These are phyloP conservation scores for Aspergillus sp. DNA, from an alignment of 2,329 filamentous ascomycete genomes.

Conservation along the genomic window DNA sequence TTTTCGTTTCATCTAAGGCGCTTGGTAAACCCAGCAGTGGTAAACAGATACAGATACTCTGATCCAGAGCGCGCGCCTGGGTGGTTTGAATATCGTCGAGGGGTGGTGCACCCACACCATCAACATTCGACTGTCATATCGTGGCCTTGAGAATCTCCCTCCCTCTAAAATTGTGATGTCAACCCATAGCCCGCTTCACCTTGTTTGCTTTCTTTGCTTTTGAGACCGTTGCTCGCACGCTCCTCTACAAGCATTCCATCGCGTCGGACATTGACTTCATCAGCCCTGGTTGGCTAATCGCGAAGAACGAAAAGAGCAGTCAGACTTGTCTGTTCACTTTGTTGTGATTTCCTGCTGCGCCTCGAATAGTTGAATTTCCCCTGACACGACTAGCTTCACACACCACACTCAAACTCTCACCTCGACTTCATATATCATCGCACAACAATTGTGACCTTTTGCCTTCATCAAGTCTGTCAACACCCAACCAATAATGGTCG, in stretches of 20 bases:
- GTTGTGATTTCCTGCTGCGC: conserved; percentile 6
- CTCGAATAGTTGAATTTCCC: neutral
- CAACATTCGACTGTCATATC: conserved; percentile 10
- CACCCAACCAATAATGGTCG: conserved; percentile 38
- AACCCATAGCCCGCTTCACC: conserved; percentile 16
- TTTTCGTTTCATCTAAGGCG: conserved; percentile 15
- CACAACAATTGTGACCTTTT: neutral
- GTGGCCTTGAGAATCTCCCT: conserved; percentile 15
- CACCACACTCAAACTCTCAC: conserved; percentile 2
- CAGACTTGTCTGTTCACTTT: conserved; percentile 4
- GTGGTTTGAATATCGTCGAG: conserved; percentile 14
- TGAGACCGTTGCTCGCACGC: conserved; percentile 21
- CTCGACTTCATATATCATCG: neutral
- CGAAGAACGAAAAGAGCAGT: conserved; percentile 15
- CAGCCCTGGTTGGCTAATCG: conserved; percentile 12
- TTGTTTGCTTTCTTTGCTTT: conserved; percentile 16
- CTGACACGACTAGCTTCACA: neutral
- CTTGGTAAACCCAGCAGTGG: conserved; percentile 4
- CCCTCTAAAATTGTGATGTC: conserved; percentile 30
- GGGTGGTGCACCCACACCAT: conserved; percentile 3
- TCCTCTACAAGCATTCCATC: conserved; percentile 29
- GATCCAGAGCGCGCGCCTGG: conserved; percentile 18
- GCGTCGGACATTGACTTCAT: conserved; percentile 14
- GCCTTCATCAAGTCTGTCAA: neutral
- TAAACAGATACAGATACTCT: conserved; percentile 12